Evolutionary conservation across 768 basidiomycete species (phyloP), one percentile per base, ranked within the genome.

Genomic region (Tulasnella sp.): DNA sequence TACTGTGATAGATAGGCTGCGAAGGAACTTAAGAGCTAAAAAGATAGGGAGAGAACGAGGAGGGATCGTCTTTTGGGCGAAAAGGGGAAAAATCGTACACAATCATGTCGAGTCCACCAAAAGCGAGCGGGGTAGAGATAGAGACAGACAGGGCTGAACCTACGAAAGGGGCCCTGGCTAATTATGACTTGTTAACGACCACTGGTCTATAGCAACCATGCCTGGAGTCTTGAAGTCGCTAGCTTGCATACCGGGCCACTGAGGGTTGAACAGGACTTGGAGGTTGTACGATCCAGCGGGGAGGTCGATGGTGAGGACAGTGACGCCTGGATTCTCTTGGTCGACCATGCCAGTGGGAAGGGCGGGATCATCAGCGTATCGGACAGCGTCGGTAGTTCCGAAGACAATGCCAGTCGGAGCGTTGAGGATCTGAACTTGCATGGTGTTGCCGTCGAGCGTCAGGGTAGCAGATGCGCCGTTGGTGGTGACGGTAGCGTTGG

Each of bases 251-350:
- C 90, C 91, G 52, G 87, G 85, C 96, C 96, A 98, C 83, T 97
- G 94, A n/a, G 97, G 98, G 85, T 90, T 96, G 87, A 99, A 93
- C 84, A 99, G 84, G 75, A 98, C 92, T 86, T 97, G 90, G 73
- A 98, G 85, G 21, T 87, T 92, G 85, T 94, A 92, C 72, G 86
- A 86, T n/a, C 95, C 95, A 24, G 92, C 90, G 38, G 89, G 85
- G 18, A 86, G 74, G 81, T 86, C 88, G 84, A 99, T 92, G 79
- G 88, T 88, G 76, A 99, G 87, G 27, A 98, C 96, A 19, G 89
- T 92, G 80, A 96, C 94, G 36, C 90, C 91, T 0, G 89, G 87
- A 86, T 99, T 98, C 12, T 85, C 83, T 84, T 94, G 94, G 85
- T 97, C 95, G 8, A 88, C 82, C 83, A 85, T 84, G 0, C 82